phyloP scores from a whole-genome alignment of 768 basidiomycete species.

The Tulasnella sp. region DNA sequence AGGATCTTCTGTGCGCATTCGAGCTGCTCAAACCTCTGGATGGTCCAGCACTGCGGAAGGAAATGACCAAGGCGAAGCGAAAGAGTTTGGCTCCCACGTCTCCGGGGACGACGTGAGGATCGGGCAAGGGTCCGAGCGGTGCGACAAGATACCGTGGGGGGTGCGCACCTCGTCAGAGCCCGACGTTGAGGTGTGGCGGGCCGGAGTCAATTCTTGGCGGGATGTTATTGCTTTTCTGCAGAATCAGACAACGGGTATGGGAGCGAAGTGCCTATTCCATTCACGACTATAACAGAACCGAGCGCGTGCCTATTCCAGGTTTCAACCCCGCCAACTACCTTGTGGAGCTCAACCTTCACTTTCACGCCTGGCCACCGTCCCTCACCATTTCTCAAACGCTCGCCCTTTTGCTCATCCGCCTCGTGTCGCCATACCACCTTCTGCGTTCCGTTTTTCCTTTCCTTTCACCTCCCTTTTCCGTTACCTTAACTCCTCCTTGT shows the following conservation, averaged over 20 bases:
- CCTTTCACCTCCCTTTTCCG: neutral
- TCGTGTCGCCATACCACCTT: neutral
- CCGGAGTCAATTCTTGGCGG: neutral
- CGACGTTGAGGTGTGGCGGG: neutral
- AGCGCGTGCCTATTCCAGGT: conserved; percentile 2
- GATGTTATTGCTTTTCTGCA: conserved; percentile 10
- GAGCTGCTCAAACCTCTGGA: conserved; percentile 96
- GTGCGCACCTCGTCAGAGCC: neutral
- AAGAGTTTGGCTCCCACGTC: conserved; percentile 58
- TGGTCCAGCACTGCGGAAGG: conserved; percentile 90
- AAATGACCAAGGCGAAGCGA: conserved; percentile 98
- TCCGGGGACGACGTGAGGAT: conserved; percentile 9
- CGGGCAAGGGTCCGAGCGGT: neutral
- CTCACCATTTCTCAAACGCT: neutral
- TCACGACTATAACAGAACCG: conserved; percentile 1
- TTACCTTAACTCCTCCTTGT: conserved; percentile 6
- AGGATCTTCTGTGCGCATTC: conserved; percentile 96
- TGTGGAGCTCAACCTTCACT: conserved; percentile 4
- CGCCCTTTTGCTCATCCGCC: neutral
- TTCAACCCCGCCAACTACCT: neutral
- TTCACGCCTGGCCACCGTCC: neutral
- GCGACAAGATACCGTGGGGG: neutral
- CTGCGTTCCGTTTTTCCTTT: neutral
- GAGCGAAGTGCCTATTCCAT: neutral
- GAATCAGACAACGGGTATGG: conserved; percentile 13